Percentiles rank a stretch among this genome's conserved stretches.
Evolutionary conservation across 805 yeast genomes (phyloP).

Genomic region (Starmerella apicola): DNA sequence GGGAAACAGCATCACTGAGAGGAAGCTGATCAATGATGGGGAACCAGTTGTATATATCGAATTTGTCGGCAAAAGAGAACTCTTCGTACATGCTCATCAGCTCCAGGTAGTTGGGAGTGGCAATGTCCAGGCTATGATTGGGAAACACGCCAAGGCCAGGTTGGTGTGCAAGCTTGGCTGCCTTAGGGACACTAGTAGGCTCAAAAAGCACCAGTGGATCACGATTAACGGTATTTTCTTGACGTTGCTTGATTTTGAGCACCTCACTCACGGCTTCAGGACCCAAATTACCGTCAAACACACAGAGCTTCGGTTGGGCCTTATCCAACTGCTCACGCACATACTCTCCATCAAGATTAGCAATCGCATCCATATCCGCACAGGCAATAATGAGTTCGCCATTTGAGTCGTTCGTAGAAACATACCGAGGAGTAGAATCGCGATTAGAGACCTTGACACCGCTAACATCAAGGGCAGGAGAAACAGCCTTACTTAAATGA

Average conservation of each 20-base stretch:
- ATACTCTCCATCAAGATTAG: slow-evolving; percentile 35
- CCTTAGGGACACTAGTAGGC: slow-evolving; percentile 65
- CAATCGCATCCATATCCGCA: slow-evolving; percentile 71
- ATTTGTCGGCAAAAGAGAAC: slow-evolving; percentile 33
- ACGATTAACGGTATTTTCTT: slow-evolving; percentile 21
- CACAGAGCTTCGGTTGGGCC: slow-evolving; percentile 38
- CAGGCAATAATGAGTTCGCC: slow-evolving; percentile 66
- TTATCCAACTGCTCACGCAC: slow-evolving; percentile 32
- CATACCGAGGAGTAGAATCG: slow-evolving; percentile 54
- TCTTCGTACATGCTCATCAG: slow-evolving; percentile 41
- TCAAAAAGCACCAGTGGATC: slow-evolving; percentile 37
- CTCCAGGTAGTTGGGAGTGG: slow-evolving; percentile 63
- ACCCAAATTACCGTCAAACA: slow-evolving; percentile 61
- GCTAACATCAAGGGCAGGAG: slow-evolving; percentile 23
- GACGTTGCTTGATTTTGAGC: slow-evolving; percentile 9
- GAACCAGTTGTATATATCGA: slow-evolving; percentile 61
- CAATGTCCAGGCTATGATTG: slow-evolving; percentile 31
- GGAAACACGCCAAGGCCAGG: slow-evolving; percentile 36
- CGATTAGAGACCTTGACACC: slow-evolving; percentile 31
- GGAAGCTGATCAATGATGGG: slow-evolving; percentile 49
- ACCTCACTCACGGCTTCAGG: slow-evolving; percentile 32
- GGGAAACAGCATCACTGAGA: slow-evolving; percentile 29
- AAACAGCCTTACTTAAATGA: slow-evolving; percentile 17
- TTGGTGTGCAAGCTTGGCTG: slow-evolving; percentile 35
- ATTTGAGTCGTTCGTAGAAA: slow-evolving; percentile 46